phyloP scores from a whole-genome alignment of 2,329 filamentous ascomycete genomes.

The Pseudogymnoascus sp. region DNA sequence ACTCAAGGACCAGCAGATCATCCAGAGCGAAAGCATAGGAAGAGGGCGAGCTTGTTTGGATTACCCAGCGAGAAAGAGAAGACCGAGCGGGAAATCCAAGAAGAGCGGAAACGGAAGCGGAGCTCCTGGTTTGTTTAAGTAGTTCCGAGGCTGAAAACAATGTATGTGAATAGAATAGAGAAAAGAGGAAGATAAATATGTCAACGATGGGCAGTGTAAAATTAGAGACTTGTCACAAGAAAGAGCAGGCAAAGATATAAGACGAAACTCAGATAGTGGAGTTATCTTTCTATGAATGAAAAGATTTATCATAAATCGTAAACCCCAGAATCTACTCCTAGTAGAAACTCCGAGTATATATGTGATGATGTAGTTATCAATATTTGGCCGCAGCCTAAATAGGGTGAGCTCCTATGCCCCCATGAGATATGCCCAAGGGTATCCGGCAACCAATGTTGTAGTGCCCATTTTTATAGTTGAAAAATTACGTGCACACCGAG shows the following conservation, averaged over 20 bases:
- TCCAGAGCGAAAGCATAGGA: not conserved
- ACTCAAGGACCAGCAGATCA: not conserved
- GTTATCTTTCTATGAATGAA: not conserved
- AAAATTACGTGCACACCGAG: not conserved
- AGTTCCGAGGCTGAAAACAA: not conserved
- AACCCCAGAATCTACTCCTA: constrained; percentile 1
- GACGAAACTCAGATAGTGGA: not conserved
- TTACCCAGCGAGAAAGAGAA: not conserved
- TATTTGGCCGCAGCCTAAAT: not conserved
- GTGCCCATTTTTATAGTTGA: constrained; percentile 4
- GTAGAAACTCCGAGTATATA: constrained; percentile 7
- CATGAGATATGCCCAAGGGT: not conserved
- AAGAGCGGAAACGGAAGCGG: not conserved
- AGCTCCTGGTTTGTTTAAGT: not conserved
- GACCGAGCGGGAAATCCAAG: not conserved
- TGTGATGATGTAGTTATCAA: not conserved
- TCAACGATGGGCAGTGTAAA: not conserved
- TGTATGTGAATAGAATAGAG: not conserved
- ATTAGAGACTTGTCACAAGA: not conserved
- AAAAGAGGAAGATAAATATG: not conserved
- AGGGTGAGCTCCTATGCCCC: not conserved
- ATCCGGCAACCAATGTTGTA: not conserved
- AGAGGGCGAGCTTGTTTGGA: not conserved
- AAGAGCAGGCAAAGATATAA: not conserved
- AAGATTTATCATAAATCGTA: not conserved